Base-by-base conservation (phyloP, 2,329 filamentous ascomycete genomes). In the Aureobasidium lini region DNA sequence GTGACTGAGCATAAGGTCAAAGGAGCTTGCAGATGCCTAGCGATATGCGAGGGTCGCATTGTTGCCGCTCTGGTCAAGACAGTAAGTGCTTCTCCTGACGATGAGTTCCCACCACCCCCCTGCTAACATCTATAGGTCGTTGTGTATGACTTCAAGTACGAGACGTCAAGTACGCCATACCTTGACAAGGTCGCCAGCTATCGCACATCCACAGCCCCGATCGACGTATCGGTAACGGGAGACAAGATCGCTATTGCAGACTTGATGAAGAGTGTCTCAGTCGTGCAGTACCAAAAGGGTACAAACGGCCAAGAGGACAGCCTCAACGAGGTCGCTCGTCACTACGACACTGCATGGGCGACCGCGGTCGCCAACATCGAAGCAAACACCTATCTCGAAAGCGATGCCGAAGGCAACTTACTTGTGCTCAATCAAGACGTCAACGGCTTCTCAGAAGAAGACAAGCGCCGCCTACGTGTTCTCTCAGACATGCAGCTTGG, bases 31-130 rank as follows among this genome's bases (percentile, higher is more conserved):
- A 84, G 91, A 60, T 88, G 87, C 61, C 73, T 99, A 29, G 87
- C 82, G 2, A 83, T 92, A 59, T 79, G 94, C 63, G 84, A 84
- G 28, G 87, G 87, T 61, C 85, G 87, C 61, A 87, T 99, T 50
- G 87, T 96, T 23, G 90, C 90, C 1, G 91, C 88, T 0, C 78
- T 97, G n/a, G 85, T 90, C 60, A 97, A 96, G 75, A 95, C 91
- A 1, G 86, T 95, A 62, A 69, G 77, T 70, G 29, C 37, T 34
- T 16, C 10, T 16, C n/a, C 23, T 15, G 8, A 28, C 8, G 23
- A 23, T 23, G 13, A 34, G 10, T 43, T 31, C 23, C 23, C 23
- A 16, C 9, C 6, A 23, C 6, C 8, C 42, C 32, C 42, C 52
- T 52, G 52, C 66, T 69, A 61, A 69, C 56, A 47, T 58, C 53